These are phyloP conservation scores for Ramaria rubella DNA, from an alignment of 768 basidiomycete genomes.

Conservation along the genomic window DNA sequence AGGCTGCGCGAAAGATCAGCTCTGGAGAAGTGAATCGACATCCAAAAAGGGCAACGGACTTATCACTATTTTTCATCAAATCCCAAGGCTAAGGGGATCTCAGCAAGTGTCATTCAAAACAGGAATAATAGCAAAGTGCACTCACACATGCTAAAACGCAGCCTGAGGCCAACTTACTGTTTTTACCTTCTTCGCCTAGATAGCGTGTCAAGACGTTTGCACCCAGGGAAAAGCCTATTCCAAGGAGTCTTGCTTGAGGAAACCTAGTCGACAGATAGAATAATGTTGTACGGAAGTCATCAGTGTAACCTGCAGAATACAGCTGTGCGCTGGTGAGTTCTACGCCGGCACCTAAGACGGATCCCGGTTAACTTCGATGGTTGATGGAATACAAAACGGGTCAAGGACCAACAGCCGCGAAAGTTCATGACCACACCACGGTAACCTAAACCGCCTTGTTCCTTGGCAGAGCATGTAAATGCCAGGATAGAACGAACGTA, in stretches of 20 bases:
- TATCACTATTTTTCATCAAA: conserved; percentile 29
- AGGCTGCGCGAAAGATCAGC: background rate
- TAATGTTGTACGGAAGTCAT: conserved; percentile 79
- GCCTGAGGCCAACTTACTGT: conserved; percentile 55
- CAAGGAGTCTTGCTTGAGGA: conserved; percentile 77
- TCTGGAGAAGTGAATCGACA: background rate
- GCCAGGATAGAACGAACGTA: conserved; percentile 82
- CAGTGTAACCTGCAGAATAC: conserved; percentile 85
- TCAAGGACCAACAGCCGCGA: conserved; percentile 71
- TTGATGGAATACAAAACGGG: background rate
- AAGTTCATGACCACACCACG: conserved; percentile 89
- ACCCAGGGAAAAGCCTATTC: conserved; percentile 90
- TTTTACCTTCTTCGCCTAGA: conserved; percentile 72
- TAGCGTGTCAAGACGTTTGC: conserved; percentile 89
- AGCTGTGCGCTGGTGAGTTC: conserved; percentile 77
- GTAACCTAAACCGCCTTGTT: conserved; percentile 84
- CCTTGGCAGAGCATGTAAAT: conserved; percentile 60
- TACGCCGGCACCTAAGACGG: conserved; percentile 67
- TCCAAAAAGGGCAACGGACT: conserved; percentile 22
- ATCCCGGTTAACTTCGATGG: background rate
- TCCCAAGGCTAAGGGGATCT: conserved; percentile 43
- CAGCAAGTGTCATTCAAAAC: conserved; percentile 11
- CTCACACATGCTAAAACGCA: conserved; percentile 72
- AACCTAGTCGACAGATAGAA: conserved; percentile 65
- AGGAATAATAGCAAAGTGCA: conserved; percentile 16